Evolutionary conservation across 1,139 yeast genomes (phyloP).

Genomic region (Yamadazyma friedrichii): DNA sequence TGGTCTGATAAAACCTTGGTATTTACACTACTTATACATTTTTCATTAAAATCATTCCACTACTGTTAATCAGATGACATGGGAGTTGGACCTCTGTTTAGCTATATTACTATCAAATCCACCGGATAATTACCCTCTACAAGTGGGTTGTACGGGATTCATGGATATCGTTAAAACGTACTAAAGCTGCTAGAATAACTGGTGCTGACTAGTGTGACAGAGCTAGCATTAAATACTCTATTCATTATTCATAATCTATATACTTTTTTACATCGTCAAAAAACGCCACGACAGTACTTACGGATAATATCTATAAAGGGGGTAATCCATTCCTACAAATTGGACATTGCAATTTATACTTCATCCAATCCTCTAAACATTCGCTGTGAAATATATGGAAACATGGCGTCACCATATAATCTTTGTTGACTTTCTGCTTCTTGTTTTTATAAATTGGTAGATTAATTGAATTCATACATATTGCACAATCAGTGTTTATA

Average conservation of each 20-base stretch:
- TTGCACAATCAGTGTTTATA: slow-evolving; percentile 65
- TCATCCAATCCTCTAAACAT: slow-evolving; percentile 93
- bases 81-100: too few relatives aligned
- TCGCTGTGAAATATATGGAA: slow-evolving; percentile 84
- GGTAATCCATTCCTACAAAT: slow-evolving; percentile 87
- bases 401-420: slow-evolving; percentile 91
- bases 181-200: too few relatives aligned
- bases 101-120: too few relatives aligned
- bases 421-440: slow-evolving; percentile 22
- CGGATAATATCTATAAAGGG: slow-evolving; percentile 35
- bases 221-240: too few relatives aligned
- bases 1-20: slow-evolving; percentile 3
- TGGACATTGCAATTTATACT: slow-evolving; percentile 88
- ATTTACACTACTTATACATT: too few relatives aligned
- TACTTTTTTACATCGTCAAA: neutral
- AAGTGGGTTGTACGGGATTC: too few relatives aligned
- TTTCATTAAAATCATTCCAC: too few relatives aligned
- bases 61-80: too few relatives aligned
- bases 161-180: too few relatives aligned
- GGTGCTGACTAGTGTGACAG: too few relatives aligned
- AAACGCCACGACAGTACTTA: too few relatives aligned
- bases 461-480: slow-evolving; percentile 79
- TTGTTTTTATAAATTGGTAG: slow-evolving; percentile 47
- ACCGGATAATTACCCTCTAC: neutral
- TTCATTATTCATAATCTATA: neutral